These are phyloP conservation scores for Craterostigma plantagineum DNA, from an alignment of 257 asterid genomes.

Conservation along the genomic window DNA sequence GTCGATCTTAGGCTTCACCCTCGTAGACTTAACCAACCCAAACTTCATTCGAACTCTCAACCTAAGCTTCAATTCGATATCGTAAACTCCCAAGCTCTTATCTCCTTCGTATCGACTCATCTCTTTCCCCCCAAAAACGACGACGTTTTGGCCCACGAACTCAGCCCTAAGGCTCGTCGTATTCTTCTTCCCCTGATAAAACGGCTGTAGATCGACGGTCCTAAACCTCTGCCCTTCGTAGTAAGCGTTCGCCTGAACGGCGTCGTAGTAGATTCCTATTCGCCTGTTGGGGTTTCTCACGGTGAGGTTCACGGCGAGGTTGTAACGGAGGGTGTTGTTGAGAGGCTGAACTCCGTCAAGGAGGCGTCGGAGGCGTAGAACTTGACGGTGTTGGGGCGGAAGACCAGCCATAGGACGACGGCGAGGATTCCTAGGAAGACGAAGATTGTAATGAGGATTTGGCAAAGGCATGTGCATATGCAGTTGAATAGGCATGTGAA, in stretches of 20 bases:
- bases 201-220: conserved; percentile 14
- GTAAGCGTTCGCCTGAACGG: conserved; percentile 41
- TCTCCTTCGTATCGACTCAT: conserved; percentile 19
- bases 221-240: conserved; percentile 41
- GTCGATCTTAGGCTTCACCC: conserved; percentile 46
- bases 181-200: conserved; percentile 49
- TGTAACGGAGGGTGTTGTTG: conserved; percentile 41
- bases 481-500: conserved; percentile 46
- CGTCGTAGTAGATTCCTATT: conserved; percentile 69
- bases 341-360: conserved; percentile 34
- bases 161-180: conserved; percentile 18
- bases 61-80: conserved; percentile 33
- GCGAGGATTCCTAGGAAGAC: conserved; percentile 21
- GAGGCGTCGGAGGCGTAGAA: conserved; percentile 43
- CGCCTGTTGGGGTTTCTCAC: conserved; percentile 74
- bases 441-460: conserved; percentile 35
- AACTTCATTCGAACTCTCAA: conserved; percentile 33
- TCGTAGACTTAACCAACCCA: conserved; percentile 23
- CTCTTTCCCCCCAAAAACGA: conserved; percentile 20
- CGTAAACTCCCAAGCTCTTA: conserved; percentile 13
- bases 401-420: conserved; percentile 34
- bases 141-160: conserved; percentile 22
- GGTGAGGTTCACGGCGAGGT: conserved; percentile 45
- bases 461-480: conserved; percentile 50
- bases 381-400: conserved; percentile 64